Percentiles rank a stretch among this genome's conserved stretches.
Conservation (phyloP, 306 rosid species). For the Trifolium subterraneum region DNA sequence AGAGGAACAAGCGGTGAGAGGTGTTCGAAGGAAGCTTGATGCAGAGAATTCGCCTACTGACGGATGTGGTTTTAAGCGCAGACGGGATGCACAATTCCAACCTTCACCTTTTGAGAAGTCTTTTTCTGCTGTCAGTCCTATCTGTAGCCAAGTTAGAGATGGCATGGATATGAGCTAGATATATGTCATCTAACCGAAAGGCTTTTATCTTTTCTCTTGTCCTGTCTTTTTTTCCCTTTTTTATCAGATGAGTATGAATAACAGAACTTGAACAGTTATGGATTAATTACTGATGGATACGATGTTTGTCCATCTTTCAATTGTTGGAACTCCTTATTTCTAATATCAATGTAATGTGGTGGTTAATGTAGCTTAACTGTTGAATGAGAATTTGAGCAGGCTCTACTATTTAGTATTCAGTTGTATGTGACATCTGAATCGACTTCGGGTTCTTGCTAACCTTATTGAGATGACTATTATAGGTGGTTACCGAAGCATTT, state of each 20-base stretch:
- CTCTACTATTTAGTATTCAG: conserved; percentile 42
- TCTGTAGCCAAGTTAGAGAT: conserved; percentile 90
- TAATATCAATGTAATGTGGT: conserved; percentile 67
- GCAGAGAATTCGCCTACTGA: conserved; percentile 60
- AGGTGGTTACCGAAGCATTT: conserved; percentile 12
- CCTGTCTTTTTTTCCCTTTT: conserved; percentile 40
- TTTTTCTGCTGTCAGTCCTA: conserved; percentile 76
- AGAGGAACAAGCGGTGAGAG: conserved; percentile 86
- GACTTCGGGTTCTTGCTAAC: conserved; percentile 33
- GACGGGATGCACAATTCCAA: conserved; percentile 73
- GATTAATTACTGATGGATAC: conserved; percentile 62
- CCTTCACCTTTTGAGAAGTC: conserved; percentile 93
- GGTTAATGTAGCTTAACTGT: conserved; percentile 59
- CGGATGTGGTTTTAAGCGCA: conserved; percentile 75
- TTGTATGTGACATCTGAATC: conserved; percentile 22
- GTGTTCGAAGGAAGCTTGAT: conserved; percentile 85
- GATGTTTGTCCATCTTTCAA: conserved; percentile 53
- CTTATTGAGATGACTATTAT: conserved; percentile 28
- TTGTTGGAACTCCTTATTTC: conserved; percentile 68
- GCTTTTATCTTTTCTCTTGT: conserved; percentile 49
- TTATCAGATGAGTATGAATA: conserved; percentile 52
- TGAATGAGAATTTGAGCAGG: conserved; percentile 38
- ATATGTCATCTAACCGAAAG: conserved; percentile 44
- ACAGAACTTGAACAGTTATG: conserved; percentile 58
- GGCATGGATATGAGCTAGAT: conserved; percentile 90